phyloP scores from a whole-genome alignment of 768 basidiomycete species.

The Tulasnella calospora region DNA sequence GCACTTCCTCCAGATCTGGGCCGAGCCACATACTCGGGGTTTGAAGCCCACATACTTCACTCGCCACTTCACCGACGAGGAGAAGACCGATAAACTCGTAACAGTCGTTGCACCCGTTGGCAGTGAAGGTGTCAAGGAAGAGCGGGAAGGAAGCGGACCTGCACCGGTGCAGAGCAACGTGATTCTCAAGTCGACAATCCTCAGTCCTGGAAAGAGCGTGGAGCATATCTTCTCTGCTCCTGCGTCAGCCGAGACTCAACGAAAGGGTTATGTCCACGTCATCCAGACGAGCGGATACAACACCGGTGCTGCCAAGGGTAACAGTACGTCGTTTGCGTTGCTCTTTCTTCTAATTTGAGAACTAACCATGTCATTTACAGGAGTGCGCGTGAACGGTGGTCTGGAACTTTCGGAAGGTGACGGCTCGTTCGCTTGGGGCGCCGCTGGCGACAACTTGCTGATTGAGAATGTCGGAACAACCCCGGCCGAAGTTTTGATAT shows the following conservation, averaged over 20 bases:
- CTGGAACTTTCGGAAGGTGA: constrained; percentile 27
- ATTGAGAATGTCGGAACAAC: constrained; percentile 23
- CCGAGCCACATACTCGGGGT: constrained; percentile 43
- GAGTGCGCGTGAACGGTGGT: constrained; percentile 23
- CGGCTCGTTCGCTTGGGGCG: constrained; percentile 19
- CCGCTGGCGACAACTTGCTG: constrained; percentile 20
- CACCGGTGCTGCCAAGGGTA: constrained; percentile 48
- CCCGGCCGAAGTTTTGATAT: constrained; percentile 22
- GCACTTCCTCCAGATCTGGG: constrained; percentile 72
- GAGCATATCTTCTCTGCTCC: constrained; percentile 46
- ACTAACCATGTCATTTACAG: background rate
- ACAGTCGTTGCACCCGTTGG: constrained; percentile 71
- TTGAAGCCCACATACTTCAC: constrained; percentile 81
- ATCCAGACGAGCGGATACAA: constrained; percentile 84
- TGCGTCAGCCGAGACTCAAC: constrained; percentile 31
- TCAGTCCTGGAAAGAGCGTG: constrained; percentile 53
- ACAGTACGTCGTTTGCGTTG: background rate
- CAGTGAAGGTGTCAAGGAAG: constrained; percentile 51
- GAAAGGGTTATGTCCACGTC: constrained; percentile 79
- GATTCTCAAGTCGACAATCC: constrained; percentile 67
- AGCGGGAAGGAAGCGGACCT: constrained; percentile 68
- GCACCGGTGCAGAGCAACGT: constrained; percentile 72
- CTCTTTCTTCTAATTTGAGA: background rate
- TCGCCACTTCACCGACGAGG: constrained; percentile 72
- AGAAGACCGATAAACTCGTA: constrained; percentile 70